Conservation (phyloP, 2,329 filamentous ascomycete species). For the Simplicillium aogashimaense region DNA sequence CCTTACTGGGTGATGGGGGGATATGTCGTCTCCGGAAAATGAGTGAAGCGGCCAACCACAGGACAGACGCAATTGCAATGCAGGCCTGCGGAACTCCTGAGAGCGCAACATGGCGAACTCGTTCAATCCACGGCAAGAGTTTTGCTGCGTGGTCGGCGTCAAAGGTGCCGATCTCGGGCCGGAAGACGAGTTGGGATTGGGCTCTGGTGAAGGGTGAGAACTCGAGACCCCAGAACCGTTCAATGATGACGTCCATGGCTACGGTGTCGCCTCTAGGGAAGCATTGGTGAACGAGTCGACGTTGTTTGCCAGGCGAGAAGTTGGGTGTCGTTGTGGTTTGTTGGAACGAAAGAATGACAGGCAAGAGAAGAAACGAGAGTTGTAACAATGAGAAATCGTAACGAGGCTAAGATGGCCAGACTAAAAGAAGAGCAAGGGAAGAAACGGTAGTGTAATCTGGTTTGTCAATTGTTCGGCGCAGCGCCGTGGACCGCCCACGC, state of each 20-base stretch:
- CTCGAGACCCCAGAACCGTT: slow-evolving; percentile 18
- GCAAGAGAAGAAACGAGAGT: neutral
- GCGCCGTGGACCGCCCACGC: no score
- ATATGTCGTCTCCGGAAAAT: slow-evolving; percentile 9
- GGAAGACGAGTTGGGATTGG: slow-evolving; percentile 8
- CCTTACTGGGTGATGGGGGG: slow-evolving; percentile 16
- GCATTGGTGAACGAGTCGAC: neutral
- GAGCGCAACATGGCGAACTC: slow-evolving; percentile 26
- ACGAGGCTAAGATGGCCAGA: neutral
- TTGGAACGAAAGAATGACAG: neutral
- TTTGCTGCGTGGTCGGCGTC: slow-evolving; percentile 1
- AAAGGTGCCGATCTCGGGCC: no score
- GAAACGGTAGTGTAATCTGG: no score
- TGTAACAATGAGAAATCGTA: neutral
- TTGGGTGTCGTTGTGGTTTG: neutral
- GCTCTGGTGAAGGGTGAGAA: slow-evolving; percentile 17
- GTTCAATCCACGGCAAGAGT: slow-evolving; percentile 24
- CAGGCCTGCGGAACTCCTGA: slow-evolving; percentile 29
- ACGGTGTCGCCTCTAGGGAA: slow-evolving; percentile 4
- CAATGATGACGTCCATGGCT: slow-evolving; percentile 20
- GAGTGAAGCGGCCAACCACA: slow-evolving; percentile 18
- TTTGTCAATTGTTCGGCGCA: no score
- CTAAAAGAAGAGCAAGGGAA: no score
- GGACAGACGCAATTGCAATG: slow-evolving; percentile 24
- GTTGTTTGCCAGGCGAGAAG: no score